phyloP scores from a whole-genome alignment of 2,329 filamentous ascomycete genomes.

The Ophiocordyceps polyrhachis-furcata region DNA sequence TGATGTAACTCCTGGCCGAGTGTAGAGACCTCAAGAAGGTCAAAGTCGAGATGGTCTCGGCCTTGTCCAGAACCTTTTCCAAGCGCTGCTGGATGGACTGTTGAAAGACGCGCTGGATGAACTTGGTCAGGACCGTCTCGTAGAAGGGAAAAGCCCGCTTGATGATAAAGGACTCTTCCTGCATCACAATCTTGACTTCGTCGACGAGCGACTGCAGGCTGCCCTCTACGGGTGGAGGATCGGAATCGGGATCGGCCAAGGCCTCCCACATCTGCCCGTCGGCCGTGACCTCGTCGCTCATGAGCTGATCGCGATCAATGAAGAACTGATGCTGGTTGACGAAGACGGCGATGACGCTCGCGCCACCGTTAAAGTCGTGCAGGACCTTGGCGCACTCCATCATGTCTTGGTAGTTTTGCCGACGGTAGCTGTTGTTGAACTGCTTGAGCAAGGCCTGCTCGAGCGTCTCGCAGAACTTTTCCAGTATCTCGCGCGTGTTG shows the following conservation, averaged over 20 bases:
- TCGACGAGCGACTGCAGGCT: conserved; percentile 83
- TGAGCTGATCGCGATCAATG: conserved; percentile 83
- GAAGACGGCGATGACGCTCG: conserved; percentile 87
- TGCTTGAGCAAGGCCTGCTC: conserved; percentile 92
- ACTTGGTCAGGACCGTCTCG: conserved; percentile 81
- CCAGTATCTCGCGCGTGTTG: conserved; percentile 74
- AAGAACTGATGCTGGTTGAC: conserved; percentile 99
- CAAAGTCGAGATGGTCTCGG: conserved; percentile 74
- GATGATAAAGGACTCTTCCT: conserved; percentile 94
- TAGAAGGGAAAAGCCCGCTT: conserved; percentile 92
- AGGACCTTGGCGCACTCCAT: conserved; percentile 88
- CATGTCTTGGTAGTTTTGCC: conserved; percentile 96
- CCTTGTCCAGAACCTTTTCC: conserved; percentile 91
- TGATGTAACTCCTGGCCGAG: conserved; percentile 77
- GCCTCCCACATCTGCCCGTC: conserved; percentile 74
- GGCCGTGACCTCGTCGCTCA: conserved; percentile 64
- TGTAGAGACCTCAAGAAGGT: conserved; percentile 84
- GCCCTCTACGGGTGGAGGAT: conserved; percentile 78
- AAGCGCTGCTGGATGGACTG: conserved; percentile 93
- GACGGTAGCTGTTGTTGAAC: conserved; percentile 91
- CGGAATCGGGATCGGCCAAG: conserved; percentile 82
- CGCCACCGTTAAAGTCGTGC: conserved; percentile 87
- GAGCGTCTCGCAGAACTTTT: conserved; percentile 89
- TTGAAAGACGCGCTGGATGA: conserved; percentile 90
- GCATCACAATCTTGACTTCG: conserved; percentile 87